Evolutionary conservation across 345 rosid species (phyloP).

Genomic region (Populus deltoides): DNA sequence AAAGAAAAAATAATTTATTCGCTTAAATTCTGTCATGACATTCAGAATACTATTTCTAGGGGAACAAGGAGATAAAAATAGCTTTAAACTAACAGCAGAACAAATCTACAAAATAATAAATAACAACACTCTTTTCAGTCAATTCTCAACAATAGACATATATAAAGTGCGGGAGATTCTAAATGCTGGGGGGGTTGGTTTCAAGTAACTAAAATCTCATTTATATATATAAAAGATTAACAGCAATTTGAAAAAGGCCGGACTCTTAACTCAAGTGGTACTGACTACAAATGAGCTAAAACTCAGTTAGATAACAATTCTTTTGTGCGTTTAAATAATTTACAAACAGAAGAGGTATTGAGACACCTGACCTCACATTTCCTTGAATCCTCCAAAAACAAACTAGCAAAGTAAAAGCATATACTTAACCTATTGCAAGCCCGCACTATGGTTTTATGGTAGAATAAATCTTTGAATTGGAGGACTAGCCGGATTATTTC

Average conservation of each 20-base stretch:
- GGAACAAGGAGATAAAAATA: not conserved
- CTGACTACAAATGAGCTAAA: not conserved
- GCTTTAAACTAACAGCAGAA: not conserved
- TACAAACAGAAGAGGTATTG: not conserved
- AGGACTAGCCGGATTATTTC: not conserved
- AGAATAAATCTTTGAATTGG: not conserved
- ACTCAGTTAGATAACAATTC: not conserved
- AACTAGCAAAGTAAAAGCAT: not conserved
- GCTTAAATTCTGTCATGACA: not conserved
- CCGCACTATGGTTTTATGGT: not conserved
- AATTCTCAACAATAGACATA: not conserved
- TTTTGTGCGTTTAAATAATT: not conserved
- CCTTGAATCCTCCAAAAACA: not conserved
- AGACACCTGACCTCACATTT: not conserved
- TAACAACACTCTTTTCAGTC: not conserved
- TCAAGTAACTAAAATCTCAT: not conserved
- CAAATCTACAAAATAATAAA: not conserved
- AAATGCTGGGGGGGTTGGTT: not conserved
- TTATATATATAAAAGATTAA: not conserved
- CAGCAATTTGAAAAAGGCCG: not conserved
- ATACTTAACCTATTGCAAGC: not conserved
- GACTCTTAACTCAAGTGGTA: not conserved
- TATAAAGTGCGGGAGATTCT: not conserved
- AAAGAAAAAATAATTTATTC: not conserved
- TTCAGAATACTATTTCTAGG: not conserved